Base-by-base conservation (phyloP, 2,329 filamentous ascomycete species). In the Ampelomyces quisqualis region DNA sequence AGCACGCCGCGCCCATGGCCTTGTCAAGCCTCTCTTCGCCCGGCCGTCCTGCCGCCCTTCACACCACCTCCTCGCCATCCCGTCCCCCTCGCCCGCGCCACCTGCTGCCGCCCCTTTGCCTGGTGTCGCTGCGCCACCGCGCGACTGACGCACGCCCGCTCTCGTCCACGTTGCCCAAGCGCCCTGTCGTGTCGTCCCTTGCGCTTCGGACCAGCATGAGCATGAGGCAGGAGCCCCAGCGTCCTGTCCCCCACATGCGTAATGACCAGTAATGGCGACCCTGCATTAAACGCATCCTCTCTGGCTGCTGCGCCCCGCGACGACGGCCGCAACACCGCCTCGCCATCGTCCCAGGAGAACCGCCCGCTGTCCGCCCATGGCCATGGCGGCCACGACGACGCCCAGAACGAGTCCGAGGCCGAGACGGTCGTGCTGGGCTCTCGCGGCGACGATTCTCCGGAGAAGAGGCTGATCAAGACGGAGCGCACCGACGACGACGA, bases 401-500 rank as follows among this genome's bases (percentile, higher is more conserved):
- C 62, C 22, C 62, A 67, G 38, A 69, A 68, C 49, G 70, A 73
- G 50, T 75, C 73, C 11, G 74, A 77, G 58, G 74, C 73, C 36
- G 74, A 76, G 60, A 76, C 74, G 21, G 68, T 75, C 43, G 71
- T 76, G 24, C 65, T 74, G 34, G 69, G 64, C 51, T 47, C 55
- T 34, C 65, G 70, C 21, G 66, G 71, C 46, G 69, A 73, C 53
- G 62, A 65, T 39, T 53, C 62, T 23, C 62, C 65, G 39, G 63
- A 67, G 47, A 65, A 62, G 47, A 68, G 68, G 57, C 43, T 58
- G 49, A 67, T 70, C 59, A 71, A 70, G 57, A 64, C 57, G 18
- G 69, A 70, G 56, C 60, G 62, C 51, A 55, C 51, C 47, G 63
- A 67, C 40, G 59, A 64, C 43, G 51, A 58, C 31, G 49, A 61